These are phyloP conservation scores for Ramularia endophylla DNA, from an alignment of 2,329 filamentous ascomycete genomes.

Conservation along the genomic window DNA sequence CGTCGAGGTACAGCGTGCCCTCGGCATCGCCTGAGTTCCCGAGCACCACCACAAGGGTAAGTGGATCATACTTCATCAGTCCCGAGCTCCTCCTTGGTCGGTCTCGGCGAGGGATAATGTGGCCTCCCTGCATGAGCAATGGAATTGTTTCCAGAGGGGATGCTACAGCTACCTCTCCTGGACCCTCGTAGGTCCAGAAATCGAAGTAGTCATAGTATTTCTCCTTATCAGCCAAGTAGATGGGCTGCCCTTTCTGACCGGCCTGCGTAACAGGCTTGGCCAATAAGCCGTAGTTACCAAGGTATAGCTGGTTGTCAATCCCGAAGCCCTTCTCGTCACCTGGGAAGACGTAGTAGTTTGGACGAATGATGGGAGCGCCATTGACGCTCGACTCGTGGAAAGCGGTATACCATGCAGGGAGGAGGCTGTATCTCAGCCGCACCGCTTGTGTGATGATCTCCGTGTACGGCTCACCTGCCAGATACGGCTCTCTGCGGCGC, in stretches of 20 bases:
- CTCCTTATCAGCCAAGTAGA: constrained; percentile 85
- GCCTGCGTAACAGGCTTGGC: constrained; percentile 83
- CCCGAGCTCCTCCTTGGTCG: constrained; percentile 76
- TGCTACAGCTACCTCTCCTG: constrained; percentile 65
- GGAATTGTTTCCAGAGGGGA: constrained; percentile 84
- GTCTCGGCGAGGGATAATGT: constrained; percentile 87
- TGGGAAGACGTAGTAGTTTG: constrained; percentile 90
- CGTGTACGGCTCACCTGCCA: constrained; percentile 77
- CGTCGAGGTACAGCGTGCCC: constrained; percentile 84
- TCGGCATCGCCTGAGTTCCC: constrained; percentile 64
- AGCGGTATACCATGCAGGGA: constrained; percentile 94
- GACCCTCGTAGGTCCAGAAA: constrained; percentile 67
- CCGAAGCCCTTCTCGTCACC: constrained; percentile 78
- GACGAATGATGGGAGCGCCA: constrained; percentile 80
- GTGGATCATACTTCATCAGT: constrained; percentile 91
- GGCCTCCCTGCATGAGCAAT: constrained; percentile 84
- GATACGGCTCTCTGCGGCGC: constrained; percentile 86
- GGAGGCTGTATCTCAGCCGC: constrained; percentile 77
- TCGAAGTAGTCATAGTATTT: constrained; percentile 96
- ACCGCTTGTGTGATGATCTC: constrained; percentile 82
- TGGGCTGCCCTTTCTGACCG: constrained; percentile 63
- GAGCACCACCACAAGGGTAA: constrained; percentile 78
- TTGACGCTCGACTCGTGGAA: constrained; percentile 83
- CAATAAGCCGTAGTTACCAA: constrained; percentile 83
- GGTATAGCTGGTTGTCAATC: constrained; percentile 88